A percentile compares a stretch with the other conserved stretches of the same genome.
Conservation (phyloP, 1,284 basidiomycete species). For the Dichomitus squalens region DNA sequence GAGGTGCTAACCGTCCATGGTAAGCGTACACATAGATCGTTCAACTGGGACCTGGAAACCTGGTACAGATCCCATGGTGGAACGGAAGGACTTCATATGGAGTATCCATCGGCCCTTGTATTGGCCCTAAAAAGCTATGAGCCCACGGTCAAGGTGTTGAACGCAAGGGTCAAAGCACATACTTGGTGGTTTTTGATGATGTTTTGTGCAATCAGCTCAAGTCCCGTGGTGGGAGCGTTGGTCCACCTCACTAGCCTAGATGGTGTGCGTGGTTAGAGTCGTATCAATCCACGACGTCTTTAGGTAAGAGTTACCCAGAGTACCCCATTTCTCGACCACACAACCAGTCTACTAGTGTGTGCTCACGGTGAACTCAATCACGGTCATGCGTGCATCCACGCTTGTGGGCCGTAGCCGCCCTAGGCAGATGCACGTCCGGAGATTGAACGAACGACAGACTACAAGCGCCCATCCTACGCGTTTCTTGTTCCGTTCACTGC, state of each 20-base stretch:
- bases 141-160: neutral
- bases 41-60: slow-evolving; percentile 56
- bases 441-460: neutral
- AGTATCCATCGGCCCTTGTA: slow-evolving; percentile 66
- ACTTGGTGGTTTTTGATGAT: slow-evolving; percentile 73
- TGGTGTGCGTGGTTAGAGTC: slow-evolving; percentile 4
- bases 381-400: neutral
- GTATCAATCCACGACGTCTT: slow-evolving; percentile 3
- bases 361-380: neutral
- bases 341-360: neutral
- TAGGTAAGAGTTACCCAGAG: slow-evolving; percentile 14
- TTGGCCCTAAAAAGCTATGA: slow-evolving; percentile 46
- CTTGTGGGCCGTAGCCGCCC: neutral
- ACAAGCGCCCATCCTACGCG: neutral
- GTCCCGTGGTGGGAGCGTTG: slow-evolving; percentile 71
- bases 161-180: slow-evolving; percentile 24
- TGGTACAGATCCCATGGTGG: slow-evolving; percentile 56
- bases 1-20: slow-evolving; percentile 55
- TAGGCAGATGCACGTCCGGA: neutral
- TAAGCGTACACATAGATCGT: slow-evolving; percentile 69
- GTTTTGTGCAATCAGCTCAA: slow-evolving; percentile 68
- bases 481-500: too few relatives aligned
- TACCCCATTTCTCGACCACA: slow-evolving; percentile 16
- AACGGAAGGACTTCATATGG: slow-evolving; percentile 71
- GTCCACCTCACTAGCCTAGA: slow-evolving; percentile 74